Evolutionary conservation across 306 rosid genomes (phyloP).

Genomic region (Citrullus colocynthis): DNA sequence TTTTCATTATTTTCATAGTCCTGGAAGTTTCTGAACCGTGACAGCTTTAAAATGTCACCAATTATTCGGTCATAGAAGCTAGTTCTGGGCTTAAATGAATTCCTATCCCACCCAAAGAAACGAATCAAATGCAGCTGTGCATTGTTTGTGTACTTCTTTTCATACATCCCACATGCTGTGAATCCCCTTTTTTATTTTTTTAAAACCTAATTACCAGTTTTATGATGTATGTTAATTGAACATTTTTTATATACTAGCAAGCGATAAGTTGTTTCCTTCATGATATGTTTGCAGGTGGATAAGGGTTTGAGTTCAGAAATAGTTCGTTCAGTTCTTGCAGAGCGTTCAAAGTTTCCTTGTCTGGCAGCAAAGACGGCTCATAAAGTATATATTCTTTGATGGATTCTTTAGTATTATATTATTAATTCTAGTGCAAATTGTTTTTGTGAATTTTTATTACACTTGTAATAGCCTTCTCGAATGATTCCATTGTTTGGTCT

Average conservation of each 20-base stretch:
- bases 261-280: neutral
- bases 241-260: neutral
- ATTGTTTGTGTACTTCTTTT: neutral
- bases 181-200: neutral
- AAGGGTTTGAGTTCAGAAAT: conserved; percentile 66
- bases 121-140: neutral
- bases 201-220: neutral
- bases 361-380: conserved; percentile 74
- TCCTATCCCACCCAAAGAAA: neutral
- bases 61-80: neutral
- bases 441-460: neutral
- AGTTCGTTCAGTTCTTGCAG: conserved; percentile 66
- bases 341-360: conserved; percentile 64
- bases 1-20: neutral
- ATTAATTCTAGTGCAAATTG: neutral
- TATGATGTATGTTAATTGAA: neutral
- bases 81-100: neutral
- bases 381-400: conserved; percentile 30
- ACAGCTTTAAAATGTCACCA: neutral
- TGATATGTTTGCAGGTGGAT: conserved; percentile 51
- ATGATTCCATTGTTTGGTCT: neutral
- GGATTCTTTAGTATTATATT: neutral
- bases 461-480: neutral
- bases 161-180: neutral
- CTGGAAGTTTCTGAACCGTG: neutral